A percentile compares a stretch with the other conserved stretches of the same genome.
Conservation (phyloP, 164 flowering plant species). For the Hamamelis virginiana region DNA sequence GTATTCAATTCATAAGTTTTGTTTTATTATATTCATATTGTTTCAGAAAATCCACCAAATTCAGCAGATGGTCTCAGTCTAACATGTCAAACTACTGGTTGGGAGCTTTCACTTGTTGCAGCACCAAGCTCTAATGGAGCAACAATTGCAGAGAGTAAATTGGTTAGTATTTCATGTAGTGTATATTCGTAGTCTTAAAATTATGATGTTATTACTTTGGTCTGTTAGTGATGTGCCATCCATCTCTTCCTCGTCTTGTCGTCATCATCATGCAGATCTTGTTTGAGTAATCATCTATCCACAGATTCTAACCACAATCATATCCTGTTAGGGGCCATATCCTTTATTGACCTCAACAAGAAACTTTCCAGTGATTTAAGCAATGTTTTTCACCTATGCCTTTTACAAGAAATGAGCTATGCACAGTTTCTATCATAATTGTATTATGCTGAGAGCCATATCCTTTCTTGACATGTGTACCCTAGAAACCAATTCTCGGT, state of each 20-base stretch:
- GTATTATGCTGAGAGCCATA: too few relatives aligned
- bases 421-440: too few relatives aligned
- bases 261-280: not conserved
- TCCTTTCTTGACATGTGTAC: not conserved
- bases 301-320: not conserved
- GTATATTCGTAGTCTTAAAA: not conserved
- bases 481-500: not conserved
- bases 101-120: slow-evolving; percentile 34
- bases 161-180: slow-evolving; percentile 18
- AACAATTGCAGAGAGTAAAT: slow-evolving; percentile 19
- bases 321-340: not conserved
- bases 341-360: not conserved
- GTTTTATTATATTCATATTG: not conserved
- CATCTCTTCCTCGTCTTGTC: too few relatives aligned
- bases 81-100: slow-evolving; percentile 22
- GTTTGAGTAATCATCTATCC: not conserved
- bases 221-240: too few relatives aligned
- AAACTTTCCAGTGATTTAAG: too few relatives aligned
- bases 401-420: too few relatives aligned
- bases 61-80: slow-evolving; percentile 12
- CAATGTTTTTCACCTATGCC: too few relatives aligned
- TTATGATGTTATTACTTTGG: too few relatives aligned
- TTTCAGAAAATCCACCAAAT: slow-evolving; percentile 15
- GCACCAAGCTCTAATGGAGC: slow-evolving; percentile 20
- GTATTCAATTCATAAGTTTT: not conserved